Evolutionary conservation across 768 basidiomycete species (phyloP).

Genomic region (Lactifluus piperatus): DNA sequence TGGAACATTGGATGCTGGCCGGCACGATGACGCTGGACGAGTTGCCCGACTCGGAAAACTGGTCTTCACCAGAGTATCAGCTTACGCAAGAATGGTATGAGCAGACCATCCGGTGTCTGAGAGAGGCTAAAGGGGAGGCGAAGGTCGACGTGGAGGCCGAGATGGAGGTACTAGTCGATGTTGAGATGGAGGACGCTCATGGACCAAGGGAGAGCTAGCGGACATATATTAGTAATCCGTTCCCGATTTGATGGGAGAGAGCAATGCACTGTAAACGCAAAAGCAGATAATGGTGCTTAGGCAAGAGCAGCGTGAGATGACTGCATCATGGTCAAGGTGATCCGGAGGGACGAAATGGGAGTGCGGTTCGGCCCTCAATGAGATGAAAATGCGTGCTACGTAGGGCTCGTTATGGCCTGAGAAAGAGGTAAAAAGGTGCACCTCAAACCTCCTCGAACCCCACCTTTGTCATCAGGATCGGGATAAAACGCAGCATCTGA

Average conservation of each 20-base stretch:
- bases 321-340: too few relatives aligned
- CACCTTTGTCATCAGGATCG: too few relatives aligned
- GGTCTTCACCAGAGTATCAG: conserved; percentile 3
- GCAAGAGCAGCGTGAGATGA: neutral
- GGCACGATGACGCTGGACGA: conserved; percentile 1
- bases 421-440: too few relatives aligned
- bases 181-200: neutral
- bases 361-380: too few relatives aligned
- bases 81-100: conserved; percentile 14
- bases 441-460: too few relatives aligned
- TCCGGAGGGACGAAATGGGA: too few relatives aligned
- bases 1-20: neutral
- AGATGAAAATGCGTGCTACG: too few relatives aligned
- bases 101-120: neutral
- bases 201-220: neutral
- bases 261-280: neutral
- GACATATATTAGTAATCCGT: too few relatives aligned
- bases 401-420: too few relatives aligned
- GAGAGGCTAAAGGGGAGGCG: neutral
- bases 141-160: neutral
- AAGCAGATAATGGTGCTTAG: too few relatives aligned
- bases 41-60: neutral
- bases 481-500: too few relatives aligned
- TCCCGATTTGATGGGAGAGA: neutral
- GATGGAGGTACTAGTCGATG: neutral